Evolutionary conservation across 2,329 filamentous ascomycete species (phyloP).

Genomic region (Sporothrix humicola): DNA sequence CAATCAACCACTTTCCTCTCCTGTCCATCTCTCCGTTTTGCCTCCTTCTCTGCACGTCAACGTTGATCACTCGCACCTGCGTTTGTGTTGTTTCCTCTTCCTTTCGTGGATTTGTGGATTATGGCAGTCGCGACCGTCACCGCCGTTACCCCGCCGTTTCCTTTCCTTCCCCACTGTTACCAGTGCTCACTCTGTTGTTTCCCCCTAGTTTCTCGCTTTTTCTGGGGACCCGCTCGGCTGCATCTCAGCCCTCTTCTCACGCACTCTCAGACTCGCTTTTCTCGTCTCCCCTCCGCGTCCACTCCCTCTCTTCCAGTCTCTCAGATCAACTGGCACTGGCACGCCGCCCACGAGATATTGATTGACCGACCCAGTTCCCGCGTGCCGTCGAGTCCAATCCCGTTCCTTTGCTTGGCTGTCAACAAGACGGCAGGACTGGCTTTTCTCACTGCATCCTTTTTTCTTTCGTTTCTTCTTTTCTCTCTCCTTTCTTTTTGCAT

Average conservation of each 20-base stretch:
- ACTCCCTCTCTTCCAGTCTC: background rate
- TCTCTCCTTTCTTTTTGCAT: background rate
- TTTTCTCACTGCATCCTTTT: background rate
- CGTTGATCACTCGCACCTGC: background rate
- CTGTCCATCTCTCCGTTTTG: background rate
- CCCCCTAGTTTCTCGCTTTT: background rate
- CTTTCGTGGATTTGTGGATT: background rate
- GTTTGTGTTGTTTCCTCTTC: background rate
- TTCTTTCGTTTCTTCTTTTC: background rate
- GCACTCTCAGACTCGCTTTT: background rate
- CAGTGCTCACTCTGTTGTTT: background rate
- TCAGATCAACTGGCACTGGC: slow-evolving; percentile 7
- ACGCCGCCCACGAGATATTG: slow-evolving; percentile 19
- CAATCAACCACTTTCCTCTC: background rate
- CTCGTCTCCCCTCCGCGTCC: background rate
- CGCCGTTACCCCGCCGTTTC: slow-evolving; percentile 30
- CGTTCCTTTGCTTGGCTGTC: background rate
- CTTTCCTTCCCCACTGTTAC: slow-evolving; percentile 22
- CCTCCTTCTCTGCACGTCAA: slow-evolving; percentile 21
- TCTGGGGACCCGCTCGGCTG: slow-evolving; percentile 4
- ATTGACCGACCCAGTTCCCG: slow-evolving; percentile 8
- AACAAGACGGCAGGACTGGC: slow-evolving; percentile 1
- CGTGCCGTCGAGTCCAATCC: slow-evolving; percentile 5
- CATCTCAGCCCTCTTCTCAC: slow-evolving; percentile 23
- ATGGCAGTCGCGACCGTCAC: slow-evolving; percentile 12